Conservation (phyloP, 2,329 filamentous ascomycete species). For the Paradendryphiella salina region DNA sequence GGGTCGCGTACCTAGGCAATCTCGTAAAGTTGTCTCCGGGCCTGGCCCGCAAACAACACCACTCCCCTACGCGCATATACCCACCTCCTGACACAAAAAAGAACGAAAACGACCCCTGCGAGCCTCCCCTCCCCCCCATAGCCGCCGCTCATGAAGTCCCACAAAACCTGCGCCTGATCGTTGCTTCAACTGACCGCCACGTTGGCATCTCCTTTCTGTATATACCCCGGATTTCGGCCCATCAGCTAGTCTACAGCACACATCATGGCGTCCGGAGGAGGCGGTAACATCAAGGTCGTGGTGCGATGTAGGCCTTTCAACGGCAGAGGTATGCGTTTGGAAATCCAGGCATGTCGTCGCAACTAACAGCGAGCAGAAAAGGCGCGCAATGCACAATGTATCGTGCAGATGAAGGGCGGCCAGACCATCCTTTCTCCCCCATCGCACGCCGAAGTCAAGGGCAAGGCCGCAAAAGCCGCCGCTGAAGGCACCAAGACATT, state of each 20-base stretch:
- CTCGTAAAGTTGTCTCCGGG: conserved; percentile 22
- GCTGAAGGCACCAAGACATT: conserved; percentile 77
- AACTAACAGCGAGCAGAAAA: conserved; percentile 65
- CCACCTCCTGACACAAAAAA: conserved; percentile 31
- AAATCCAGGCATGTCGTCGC: not conserved
- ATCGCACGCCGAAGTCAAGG: conserved; percentile 58
- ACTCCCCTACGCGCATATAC: conserved; percentile 11
- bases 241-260: not conserved
- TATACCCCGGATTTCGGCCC: conserved; percentile 10
- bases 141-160: conserved; percentile 38
- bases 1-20: conserved; percentile 33
- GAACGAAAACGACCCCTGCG: conserved; percentile 2
- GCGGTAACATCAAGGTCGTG: conserved; percentile 97
- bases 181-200: conserved; percentile 18
- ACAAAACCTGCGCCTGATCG: conserved; percentile 28
- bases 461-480: conserved; percentile 67
- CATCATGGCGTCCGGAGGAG: conserved; percentile 73
- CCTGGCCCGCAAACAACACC: conserved; percentile 18
- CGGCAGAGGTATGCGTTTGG: conserved; percentile 70
- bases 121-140: not conserved
- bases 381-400: conserved; percentile 90
- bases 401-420: conserved; percentile 91
- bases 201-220: conserved; percentile 20
- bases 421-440: conserved; percentile 86
- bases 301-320: conserved; percentile 96